Percentiles rank a stretch among this genome's conserved stretches.
Conservation (phyloP, 495 filamentous ascomycete species). For the Geoglossum glabrum region DNA sequence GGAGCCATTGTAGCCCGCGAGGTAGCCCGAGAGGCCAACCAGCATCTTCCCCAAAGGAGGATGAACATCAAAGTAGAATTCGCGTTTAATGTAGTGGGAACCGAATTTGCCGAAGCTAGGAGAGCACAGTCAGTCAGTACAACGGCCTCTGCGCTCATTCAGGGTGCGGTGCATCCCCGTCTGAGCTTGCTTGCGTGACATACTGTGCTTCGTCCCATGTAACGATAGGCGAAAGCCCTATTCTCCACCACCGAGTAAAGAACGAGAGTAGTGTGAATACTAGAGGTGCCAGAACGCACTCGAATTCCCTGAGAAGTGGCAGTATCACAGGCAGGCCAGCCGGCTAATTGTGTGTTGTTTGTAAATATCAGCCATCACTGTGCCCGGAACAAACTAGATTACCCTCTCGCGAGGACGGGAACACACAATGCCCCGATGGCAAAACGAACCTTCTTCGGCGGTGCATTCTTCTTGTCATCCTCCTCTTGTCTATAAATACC, state of each 20-base stretch:
- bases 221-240: slow-evolving; percentile 85
- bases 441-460: slow-evolving; percentile 24
- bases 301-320: slow-evolving; percentile 52
- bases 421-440: neutral
- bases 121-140: neutral
- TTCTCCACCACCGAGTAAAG: slow-evolving; percentile 90
- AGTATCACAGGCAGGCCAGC: slow-evolving; percentile 24
- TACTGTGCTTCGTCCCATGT: slow-evolving; percentile 99
- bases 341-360: slow-evolving; percentile 9
- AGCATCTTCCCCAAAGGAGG: slow-evolving; percentile 96
- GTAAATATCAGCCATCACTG: neutral
- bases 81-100: slow-evolving; percentile 93
- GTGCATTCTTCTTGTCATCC: slow-evolving; percentile 44
- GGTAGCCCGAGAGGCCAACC: slow-evolving; percentile 82
- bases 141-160: neutral
- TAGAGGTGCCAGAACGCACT: slow-evolving; percentile 71
- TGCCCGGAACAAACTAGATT: neutral
- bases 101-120: slow-evolving; percentile 93
- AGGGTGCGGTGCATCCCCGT: neutral
- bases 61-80: slow-evolving; percentile 99
- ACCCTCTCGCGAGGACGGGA: slow-evolving; percentile 7
- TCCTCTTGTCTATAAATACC: slow-evolving; percentile 22
- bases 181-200: slow-evolving; percentile 1
- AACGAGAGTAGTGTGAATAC: slow-evolving; percentile 74
- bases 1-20: slow-evolving; percentile 96